Conservation (phyloP, 2,329 filamentous ascomycete species). For the Neofusicoccum parvum region DNA sequence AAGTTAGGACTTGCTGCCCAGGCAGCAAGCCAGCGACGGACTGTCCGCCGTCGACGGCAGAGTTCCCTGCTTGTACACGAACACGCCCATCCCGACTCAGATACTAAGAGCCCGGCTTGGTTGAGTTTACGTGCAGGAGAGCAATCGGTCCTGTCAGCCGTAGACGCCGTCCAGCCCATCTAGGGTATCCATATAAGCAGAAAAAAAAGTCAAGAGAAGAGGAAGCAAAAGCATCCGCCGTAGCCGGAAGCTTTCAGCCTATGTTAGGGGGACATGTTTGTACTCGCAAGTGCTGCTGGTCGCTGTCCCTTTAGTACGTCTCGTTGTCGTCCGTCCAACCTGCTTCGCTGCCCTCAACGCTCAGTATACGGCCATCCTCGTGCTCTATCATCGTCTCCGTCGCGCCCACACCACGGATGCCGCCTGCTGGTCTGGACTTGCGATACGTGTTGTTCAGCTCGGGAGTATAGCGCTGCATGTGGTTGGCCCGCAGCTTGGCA, state of each 20-base stretch:
- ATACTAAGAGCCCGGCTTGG: neutral
- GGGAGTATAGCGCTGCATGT: slow-evolving; percentile 22
- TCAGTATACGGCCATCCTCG: slow-evolving; percentile 46
- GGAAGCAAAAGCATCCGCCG: neutral
- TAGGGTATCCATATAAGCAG: slow-evolving; percentile 15
- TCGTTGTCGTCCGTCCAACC: slow-evolving; percentile 55
- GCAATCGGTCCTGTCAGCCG: neutral
- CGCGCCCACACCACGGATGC: slow-evolving; percentile 50
- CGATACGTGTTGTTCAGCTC: slow-evolving; percentile 14
- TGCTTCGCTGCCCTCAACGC: slow-evolving; percentile 46
- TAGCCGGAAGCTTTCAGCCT: neutral
- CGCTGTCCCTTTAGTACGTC: neutral
- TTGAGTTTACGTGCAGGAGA: neutral
- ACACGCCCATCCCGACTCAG: too few relatives aligned
- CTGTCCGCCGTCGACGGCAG: neutral
- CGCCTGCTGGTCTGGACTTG: slow-evolving; percentile 30
- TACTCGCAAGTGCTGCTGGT: neutral
- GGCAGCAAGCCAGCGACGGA: neutral
- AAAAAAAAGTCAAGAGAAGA: neutral
- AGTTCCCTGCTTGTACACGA: too few relatives aligned
- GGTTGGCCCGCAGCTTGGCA: slow-evolving; percentile 67
- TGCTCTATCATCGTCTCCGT: slow-evolving; percentile 41
- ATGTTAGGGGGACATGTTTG: neutral
- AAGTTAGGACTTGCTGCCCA: neutral
- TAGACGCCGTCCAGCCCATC: neutral